Evolutionary conservation across 2,329 filamentous ascomycete species (phyloP).

Genomic region (Cephalotrichum gorgonifer): DNA sequence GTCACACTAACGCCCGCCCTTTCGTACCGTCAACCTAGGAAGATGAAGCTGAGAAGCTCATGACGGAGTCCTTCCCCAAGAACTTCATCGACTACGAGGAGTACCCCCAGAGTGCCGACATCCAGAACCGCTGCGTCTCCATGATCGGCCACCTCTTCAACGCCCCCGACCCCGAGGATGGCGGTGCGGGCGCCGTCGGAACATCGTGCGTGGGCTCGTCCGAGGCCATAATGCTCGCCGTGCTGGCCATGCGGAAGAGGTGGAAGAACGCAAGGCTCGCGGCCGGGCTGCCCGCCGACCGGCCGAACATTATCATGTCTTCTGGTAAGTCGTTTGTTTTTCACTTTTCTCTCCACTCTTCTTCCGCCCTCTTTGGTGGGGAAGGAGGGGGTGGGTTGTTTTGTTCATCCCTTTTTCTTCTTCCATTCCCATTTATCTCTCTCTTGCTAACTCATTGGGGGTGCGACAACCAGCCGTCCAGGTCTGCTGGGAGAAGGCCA

Average conservation of each 20-base stretch:
- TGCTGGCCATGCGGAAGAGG: conserved; percentile 87
- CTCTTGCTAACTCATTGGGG: not conserved
- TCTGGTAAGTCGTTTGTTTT: conserved; percentile 36
- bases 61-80: conserved; percentile 84
- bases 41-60: conserved; percentile 91
- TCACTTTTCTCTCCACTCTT: too few relatives aligned
- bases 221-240: conserved; percentile 75
- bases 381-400: not conserved
- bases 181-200: conserved; percentile 59
- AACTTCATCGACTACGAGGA: conserved; percentile 93
- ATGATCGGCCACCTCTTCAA: conserved; percentile 90
- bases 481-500: conserved; percentile 93
- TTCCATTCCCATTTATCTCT: not conserved
- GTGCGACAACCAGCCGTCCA: conserved; percentile 59
- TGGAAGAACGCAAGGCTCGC: conserved; percentile 84
- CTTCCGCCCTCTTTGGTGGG: not conserved
- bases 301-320: conserved; percentile 91
- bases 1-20: too few relatives aligned
- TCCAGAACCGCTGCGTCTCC: conserved; percentile 84
- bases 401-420: not conserved
- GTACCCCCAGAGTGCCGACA: conserved; percentile 70
- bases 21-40: too few relatives aligned
- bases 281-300: conserved; percentile 68
- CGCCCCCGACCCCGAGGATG: conserved; percentile 44
- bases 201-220: conserved; percentile 85